Base-by-base conservation (phyloP, 495 filamentous ascomycete species). In the Talaromyces nanjingensis region DNA sequence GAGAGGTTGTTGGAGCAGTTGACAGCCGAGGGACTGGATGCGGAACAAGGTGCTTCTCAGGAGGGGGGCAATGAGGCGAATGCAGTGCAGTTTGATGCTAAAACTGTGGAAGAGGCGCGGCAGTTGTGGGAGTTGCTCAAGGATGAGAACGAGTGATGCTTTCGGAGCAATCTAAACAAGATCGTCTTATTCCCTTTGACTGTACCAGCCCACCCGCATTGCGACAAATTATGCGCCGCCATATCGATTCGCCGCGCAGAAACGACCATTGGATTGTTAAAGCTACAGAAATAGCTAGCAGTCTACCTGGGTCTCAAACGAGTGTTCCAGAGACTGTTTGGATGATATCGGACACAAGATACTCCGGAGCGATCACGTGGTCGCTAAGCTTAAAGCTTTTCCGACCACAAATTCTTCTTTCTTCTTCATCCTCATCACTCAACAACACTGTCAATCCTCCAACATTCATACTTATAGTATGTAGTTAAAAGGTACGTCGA, bases 1-100 rank as follows among this genome's bases (percentile, higher is more conserved):
- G 84, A 88, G 68, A 74, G 77, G n/a, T 76, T 88, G 12, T 74
- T 97, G 62, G 84, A 85, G 63, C 84, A 83, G 34, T 70, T 96
- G 45, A 81, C 82, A 22, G 82, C 79, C 39, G 76, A 79, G 56
- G 77, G 72, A 2, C 58, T 63, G 22, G 68, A 71, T 18, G 64
- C 69, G 24, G 64, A 45, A 29, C 58, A 68, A 7, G 33, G 62
- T 16, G 18, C 54, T 6, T 22, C 67, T 7, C 22, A 63, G 18
- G 37, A 33, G 27, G n/a, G 59, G 6, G 27, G 6, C 0, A 45
- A 67, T 6, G 59, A 64, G 1, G 42, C 55, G 27, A 59, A 68
- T 8, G 54, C 58, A 16, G 65, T 60, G n/a, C 55, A 59, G 16
- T 53, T 63, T 22, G 65, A 68, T 6, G 60, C 69, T 54, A 63